Evolutionary conservation across 495 filamentous ascomycete genomes (phyloP), one percentile per base, ranked within the genome.

Genomic region (Penicillium paradoxum): DNA sequence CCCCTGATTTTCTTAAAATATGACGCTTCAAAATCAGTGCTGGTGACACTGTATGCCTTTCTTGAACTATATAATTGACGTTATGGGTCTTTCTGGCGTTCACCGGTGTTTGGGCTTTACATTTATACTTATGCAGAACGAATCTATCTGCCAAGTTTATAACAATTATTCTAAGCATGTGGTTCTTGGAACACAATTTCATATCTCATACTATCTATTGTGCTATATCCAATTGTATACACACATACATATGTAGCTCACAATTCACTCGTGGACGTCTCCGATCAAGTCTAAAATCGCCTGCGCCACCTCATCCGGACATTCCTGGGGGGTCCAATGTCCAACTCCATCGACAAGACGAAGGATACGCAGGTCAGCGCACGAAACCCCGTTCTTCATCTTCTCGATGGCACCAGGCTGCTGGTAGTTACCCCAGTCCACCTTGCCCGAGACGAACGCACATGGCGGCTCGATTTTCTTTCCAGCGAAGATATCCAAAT

Each of bases 361-460:
- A 30, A 70, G 60, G 10, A 77, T 71, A 50, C 73, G 68, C 50
- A 82, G 83, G 53, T 77, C 73, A n/a, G 64, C 68, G 57, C 74
- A 80, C 1, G 74, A 71, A 13, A 61, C 65, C 18, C 68, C 66
- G 42, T 64, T 50, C 43, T 43, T 63, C 69, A 86, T 83, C 37
- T 73, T 73, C 58, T 85, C 80, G 15, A 88, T 50, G 13, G 77
- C 82, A 5, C 81, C 81, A 3, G 83, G 83, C 59, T 82, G 76
- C 61, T 88, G 84, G 58, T 81, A 85, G 29, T 78, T 83, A 0
- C 83, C 83, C 83, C 85, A 89, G 56, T 87, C 85, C 55, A 74
- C 56, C 45, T 70, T 74, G 11, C 84, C 84, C 40, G 73, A 77
- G 29, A 88, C 73, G 49, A 83, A 87, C 1, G 74, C 60, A 44